Conservation (phyloP, 2,329 filamentous ascomycete genomes). For the Xylaria sp. region DNA sequence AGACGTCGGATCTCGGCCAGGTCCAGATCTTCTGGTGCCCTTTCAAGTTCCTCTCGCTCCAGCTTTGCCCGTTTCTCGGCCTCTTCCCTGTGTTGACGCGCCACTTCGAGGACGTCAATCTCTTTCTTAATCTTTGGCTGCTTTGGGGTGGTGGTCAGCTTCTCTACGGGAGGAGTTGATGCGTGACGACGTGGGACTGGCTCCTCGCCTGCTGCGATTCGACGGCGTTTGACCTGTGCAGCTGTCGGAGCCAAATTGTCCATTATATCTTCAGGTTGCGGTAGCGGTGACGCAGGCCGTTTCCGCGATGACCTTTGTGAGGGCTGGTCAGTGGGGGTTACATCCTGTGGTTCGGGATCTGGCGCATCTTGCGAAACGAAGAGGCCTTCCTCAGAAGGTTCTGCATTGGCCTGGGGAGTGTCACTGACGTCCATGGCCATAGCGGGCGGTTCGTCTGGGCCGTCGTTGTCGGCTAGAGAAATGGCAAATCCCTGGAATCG, state of each 20-base stretch:
- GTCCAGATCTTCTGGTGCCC: constrained; percentile 71
- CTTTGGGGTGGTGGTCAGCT: constrained; percentile 54
- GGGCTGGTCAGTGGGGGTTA: constrained; percentile 25
- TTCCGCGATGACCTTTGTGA: constrained; percentile 56
- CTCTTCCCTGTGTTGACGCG: constrained; percentile 68
- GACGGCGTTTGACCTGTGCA: constrained; percentile 81
- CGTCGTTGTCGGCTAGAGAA: constrained; percentile 42
- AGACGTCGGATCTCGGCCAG: constrained; percentile 78
- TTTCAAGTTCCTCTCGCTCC: constrained; percentile 65
- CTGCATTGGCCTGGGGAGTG: constrained; percentile 38
- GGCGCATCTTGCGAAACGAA: constrained; percentile 66
- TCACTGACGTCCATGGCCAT: constrained; percentile 19
- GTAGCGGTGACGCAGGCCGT: constrained; percentile 56
- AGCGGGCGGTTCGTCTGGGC: constrained; percentile 50
- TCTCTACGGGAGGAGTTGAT: constrained; percentile 43
- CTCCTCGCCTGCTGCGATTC: constrained; percentile 68
- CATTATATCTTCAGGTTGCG: constrained; percentile 67
- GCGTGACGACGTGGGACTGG: constrained; percentile 53
- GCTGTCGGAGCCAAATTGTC: constrained; percentile 80
- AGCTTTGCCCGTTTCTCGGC: constrained; percentile 72
- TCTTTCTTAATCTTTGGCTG: constrained; percentile 64
- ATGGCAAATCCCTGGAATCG: constrained; percentile 80
- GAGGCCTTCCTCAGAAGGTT: constrained; percentile 58
- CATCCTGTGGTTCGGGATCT: constrained; percentile 43
- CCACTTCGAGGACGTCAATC: constrained; percentile 75